phyloP scores from a whole-genome alignment of 331 rosid species.

The Acacia concinna region DNA sequence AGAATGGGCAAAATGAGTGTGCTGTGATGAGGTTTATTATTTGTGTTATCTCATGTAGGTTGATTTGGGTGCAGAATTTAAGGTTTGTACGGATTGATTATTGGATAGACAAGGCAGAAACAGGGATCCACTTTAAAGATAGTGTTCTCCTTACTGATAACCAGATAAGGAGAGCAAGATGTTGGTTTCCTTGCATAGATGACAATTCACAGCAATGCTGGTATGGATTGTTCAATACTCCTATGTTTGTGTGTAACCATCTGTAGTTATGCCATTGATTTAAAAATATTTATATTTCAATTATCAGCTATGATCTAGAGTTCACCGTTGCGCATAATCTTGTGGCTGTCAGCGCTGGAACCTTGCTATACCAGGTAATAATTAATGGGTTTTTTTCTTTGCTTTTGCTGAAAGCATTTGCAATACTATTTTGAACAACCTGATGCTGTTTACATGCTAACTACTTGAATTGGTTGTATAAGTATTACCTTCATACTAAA shows the following conservation, averaged over 20 bases:
- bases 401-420: conserved; percentile 25
- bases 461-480: background rate
- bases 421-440: conserved; percentile 22
- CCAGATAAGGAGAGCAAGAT: conserved; percentile 90
- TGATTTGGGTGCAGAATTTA: conserved; percentile 89
- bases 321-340: conserved; percentile 86
- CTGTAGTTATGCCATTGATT: background rate
- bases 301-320: conserved; percentile 91
- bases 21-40: conserved; percentile 53
- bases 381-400: conserved; percentile 17
- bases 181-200: conserved; percentile 97
- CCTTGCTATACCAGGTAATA: conserved; percentile 86
- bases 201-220: conserved; percentile 85
- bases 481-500: background rate
- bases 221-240: conserved; percentile 45
- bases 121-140: conserved; percentile 76
- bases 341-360: conserved; percentile 91
- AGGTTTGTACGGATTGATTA: conserved; percentile 82
- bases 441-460: conserved; percentile 3
- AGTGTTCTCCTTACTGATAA: conserved; percentile 73
- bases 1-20: conserved; percentile 34
- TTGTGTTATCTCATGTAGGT: conserved; percentile 72
- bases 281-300: conserved; percentile 33
- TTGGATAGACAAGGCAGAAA: conserved; percentile 92
- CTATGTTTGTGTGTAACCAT: background rate